These are phyloP conservation scores for Jacaranda mimosifolia DNA, from an alignment of 257 asterid genomes.

Conservation along the genomic window DNA sequence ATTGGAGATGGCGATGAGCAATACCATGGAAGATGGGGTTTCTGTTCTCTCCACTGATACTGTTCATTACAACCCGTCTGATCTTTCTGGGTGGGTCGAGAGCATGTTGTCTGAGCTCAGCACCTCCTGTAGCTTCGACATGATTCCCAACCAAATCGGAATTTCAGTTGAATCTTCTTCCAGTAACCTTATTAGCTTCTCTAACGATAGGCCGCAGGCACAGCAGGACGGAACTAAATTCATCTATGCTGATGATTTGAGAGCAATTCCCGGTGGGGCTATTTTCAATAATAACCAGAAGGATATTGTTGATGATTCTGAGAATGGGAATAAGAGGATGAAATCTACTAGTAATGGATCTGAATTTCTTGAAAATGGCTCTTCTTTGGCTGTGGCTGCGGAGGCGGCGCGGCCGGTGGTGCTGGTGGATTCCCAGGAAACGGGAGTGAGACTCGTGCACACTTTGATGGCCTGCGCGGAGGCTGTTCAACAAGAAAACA, in stretches of 20 bases:
- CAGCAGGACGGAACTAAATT: constrained; percentile 6
- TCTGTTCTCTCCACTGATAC: constrained; percentile 48
- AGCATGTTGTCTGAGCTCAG: constrained; percentile 66
- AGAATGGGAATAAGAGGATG: constrained; percentile 41
- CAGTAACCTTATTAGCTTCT: constrained; percentile 30
- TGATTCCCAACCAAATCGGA: constrained; percentile 16
- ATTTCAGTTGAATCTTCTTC: constrained; percentile 42
- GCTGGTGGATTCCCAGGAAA: constrained; percentile 65
- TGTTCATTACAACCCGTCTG: constrained; percentile 80
- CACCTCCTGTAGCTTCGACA: constrained; percentile 30
- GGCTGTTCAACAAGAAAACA: constrained; percentile 68
- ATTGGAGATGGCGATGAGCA: constrained; percentile 81
- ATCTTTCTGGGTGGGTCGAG: constrained; percentile 79
- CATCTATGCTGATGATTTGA: constrained; percentile 70
- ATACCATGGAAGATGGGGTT: constrained; percentile 61
- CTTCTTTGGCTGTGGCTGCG: constrained; percentile 3
- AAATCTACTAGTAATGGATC: constrained; percentile 46
- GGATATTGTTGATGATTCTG: constrained; percentile 24
- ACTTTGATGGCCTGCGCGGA: constrained; percentile 84
- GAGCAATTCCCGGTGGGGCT: constrained; percentile 87
- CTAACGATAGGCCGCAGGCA: background rate
- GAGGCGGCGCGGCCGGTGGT: constrained; percentile 50
- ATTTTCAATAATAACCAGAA: constrained; percentile 38
- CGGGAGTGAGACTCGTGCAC: constrained; percentile 73
- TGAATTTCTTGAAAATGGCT: constrained; percentile 24